Conservation (phyloP, 169 alveolate species). For the Plasmodium reichenowi region DNA sequence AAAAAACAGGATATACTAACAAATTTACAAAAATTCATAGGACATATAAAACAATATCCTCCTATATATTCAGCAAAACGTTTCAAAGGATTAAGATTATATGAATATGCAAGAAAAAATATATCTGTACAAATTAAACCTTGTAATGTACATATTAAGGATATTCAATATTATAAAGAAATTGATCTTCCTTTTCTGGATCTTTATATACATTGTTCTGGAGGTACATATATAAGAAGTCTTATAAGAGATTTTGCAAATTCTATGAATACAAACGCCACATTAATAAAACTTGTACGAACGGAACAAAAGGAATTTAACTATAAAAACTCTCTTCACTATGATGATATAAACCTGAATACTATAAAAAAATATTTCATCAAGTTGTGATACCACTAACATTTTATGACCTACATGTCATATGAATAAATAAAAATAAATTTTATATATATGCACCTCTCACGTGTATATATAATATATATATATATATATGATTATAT, state of each 20-base stretch:
- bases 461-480: not conserved
- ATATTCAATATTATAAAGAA: not conserved
- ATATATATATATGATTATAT: not conserved
- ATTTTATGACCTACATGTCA: too few relatives aligned
- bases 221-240: slow-evolving; percentile 86
- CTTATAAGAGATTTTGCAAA: slow-evolving; percentile 81
- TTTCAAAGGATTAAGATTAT: slow-evolving; percentile 77
- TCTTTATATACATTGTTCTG: slow-evolving; percentile 78
- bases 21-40: slow-evolving; percentile 15
- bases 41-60: slow-evolving; percentile 14
- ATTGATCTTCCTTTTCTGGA: slow-evolving; percentile 81
- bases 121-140: slow-evolving; percentile 73
- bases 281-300: slow-evolving; percentile 76
- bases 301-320: slow-evolving; percentile 18
- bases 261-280: slow-evolving; percentile 78
- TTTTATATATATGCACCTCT: not conserved
- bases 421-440: not conserved
- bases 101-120: slow-evolving; percentile 79
- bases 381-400: slow-evolving; percentile 9
- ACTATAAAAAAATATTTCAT: slow-evolving; percentile 32
- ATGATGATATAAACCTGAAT: slow-evolving; percentile 51
- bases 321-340: slow-evolving; percentile 26
- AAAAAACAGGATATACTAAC: not conserved
- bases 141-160: slow-evolving; percentile 23
- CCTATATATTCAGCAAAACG: slow-evolving; percentile 77